phyloP scores from a whole-genome alignment of 2,329 filamentous ascomycete species.

The Neonectria neomacrospora region DNA sequence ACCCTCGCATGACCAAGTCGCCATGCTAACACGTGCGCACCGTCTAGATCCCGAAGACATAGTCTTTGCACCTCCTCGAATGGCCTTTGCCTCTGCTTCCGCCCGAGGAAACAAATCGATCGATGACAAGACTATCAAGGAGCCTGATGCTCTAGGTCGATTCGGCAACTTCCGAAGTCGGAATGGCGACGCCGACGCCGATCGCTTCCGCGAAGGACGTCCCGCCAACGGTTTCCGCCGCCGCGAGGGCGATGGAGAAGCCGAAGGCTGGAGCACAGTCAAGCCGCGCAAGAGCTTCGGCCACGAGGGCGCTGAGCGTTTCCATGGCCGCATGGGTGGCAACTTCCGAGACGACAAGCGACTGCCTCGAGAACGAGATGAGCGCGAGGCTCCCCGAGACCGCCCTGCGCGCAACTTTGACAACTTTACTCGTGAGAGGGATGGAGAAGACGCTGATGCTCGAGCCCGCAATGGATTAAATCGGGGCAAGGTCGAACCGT shows the following conservation, averaged over 20 bases:
- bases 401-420: conserved; percentile 63
- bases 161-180: conserved; percentile 67
- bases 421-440: conserved; percentile 60
- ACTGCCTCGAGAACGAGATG: conserved; percentile 64
- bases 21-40: conserved; percentile 31
- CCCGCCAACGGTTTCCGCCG: conserved; percentile 62
- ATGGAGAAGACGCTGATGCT: conserved; percentile 64
- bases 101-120: conserved; percentile 67
- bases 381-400: conserved; percentile 64
- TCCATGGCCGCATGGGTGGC: conserved; percentile 72
- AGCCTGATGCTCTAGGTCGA: conserved; percentile 65
- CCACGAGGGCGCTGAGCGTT: conserved; percentile 76
- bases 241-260: conserved; percentile 69
- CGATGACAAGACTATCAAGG: conserved; percentile 66
- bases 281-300: conserved; percentile 81
- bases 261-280: conserved; percentile 79
- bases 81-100: conserved; percentile 83
- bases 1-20: neutral
- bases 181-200: conserved; percentile 61
- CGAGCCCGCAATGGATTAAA: conserved; percentile 72
- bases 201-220: conserved; percentile 62
- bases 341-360: conserved; percentile 56
- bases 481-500: conserved; percentile 77
- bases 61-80: conserved; percentile 85
- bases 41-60: conserved; percentile 78